Evolutionary conservation across 176 grass and related monocot species (phyloP).

Genomic region (Poa pratensis): DNA sequence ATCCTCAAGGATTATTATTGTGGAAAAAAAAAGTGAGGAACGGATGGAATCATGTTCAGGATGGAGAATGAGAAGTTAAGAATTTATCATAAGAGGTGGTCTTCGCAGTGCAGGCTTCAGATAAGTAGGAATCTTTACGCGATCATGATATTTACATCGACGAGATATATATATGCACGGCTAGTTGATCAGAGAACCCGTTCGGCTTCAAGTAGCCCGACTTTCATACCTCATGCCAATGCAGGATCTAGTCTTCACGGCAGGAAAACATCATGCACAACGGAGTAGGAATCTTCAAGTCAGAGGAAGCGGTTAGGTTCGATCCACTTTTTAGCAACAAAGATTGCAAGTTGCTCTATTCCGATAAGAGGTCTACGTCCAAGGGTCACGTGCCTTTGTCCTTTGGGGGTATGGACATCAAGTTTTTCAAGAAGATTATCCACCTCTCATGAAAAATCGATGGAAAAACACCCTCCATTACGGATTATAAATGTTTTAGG

Average conservation of each 20-base stretch:
- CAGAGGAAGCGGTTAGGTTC: neutral
- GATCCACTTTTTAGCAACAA: neutral
- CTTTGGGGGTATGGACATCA: neutral
- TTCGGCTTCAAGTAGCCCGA: neutral
- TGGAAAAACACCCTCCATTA: too few species aligned
- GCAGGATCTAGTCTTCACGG: neutral
- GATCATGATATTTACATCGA: neutral
- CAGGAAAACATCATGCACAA: constrained; percentile 1
- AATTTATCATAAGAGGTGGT: neutral
- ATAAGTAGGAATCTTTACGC: constrained; percentile 41
- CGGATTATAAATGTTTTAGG: too few species aligned
- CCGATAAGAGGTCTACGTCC: neutral
- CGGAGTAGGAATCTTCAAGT: neutral
- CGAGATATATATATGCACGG: neutral
- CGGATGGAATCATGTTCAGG: neutral
- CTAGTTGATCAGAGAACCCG: neutral
- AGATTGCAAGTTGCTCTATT: neutral
- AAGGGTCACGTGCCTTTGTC: neutral
- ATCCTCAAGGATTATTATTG: neutral
- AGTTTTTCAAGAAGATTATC: neutral
- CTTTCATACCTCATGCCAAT: neutral
- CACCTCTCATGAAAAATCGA: neutral
- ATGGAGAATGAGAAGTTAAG: constrained; percentile 18
- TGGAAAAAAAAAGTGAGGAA: neutral
- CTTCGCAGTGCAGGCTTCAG: neutral